Base-by-base conservation (phyloP, 192 early-diverging fungal genomes). In the Entomortierella lignicola region DNA sequence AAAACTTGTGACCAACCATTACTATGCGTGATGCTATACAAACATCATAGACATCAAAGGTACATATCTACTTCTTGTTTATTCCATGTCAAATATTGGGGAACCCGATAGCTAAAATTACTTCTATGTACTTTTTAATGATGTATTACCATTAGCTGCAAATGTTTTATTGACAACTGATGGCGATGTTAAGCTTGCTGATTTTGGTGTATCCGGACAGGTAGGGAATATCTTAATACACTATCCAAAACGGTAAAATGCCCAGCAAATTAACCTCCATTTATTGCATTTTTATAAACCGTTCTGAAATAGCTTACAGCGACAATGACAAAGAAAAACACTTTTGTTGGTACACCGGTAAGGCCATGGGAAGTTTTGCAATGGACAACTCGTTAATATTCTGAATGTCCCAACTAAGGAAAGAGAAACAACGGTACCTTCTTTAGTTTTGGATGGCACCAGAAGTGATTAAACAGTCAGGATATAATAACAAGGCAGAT, bases 151-250 rank as follows among this genome's bases (percentile, higher is more conserved):
- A 60, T 43, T 59, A 85, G 94, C 94, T 15, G 96, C 95, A 25
- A 97, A 97, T 75, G 74, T 99, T 17, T 81, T 90, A 31, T 85
- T 90, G 63, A 91, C 86, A 50, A 71, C 83, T 39, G 92, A 88
- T 71, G 97, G 87, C 15, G 89, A 92, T 79, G 91, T 99, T 52
- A 99, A 98, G 81, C 86, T 99, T 58, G 97, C 96, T 4, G 97
- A 99, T 85, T 99, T 99, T 89, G 97, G 97, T 12, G 97, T 99
- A n/a, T 94, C 94, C 27, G 95, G 96, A 29, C 97, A 98, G 83
- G 84, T 94, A 69, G 15, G 42, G 6, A 20, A n/a, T n/a, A n/a
- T n/a, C n/a, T n/a, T n/a, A n/a, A n/a, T n/a, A n/a, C n/a, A n/a
- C n/a, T n/a, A n/a, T n/a, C n/a, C n/a, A n/a, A n/a, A n/a, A n/a